These are phyloP conservation scores for Euphorbia pulcherrima DNA, from an alignment of 345 rosid genomes.

Conservation along the genomic window DNA sequence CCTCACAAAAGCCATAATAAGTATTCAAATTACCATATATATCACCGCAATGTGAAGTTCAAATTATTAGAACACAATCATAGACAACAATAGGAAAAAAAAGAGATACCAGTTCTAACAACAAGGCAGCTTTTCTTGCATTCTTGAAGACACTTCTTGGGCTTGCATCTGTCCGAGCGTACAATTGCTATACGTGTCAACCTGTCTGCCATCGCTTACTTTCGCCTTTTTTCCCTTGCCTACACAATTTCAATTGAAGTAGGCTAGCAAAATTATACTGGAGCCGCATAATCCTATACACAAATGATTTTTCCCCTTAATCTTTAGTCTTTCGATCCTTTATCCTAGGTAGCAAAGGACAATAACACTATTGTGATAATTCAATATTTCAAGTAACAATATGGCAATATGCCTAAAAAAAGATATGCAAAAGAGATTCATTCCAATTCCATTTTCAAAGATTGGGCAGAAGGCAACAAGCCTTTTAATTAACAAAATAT, in stretches of 20 bases:
- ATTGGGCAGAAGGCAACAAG: too few species aligned
- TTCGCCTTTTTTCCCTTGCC: not conserved
- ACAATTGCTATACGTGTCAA: slow-evolving; percentile 96
- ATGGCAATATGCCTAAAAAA: not conserved
- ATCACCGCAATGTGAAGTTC: not conserved
- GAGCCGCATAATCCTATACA: too few species aligned
- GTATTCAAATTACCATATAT: not conserved
- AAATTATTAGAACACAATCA: not conserved
- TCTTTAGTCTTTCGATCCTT: not conserved
- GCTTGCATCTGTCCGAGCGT: slow-evolving; percentile 86
- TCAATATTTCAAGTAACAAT: too few species aligned
- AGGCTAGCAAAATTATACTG: too few species aligned
- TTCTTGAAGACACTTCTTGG: slow-evolving; percentile 95
- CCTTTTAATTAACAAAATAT: not conserved
- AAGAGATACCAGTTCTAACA: slow-evolving; percentile 77
- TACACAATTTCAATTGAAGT: not conserved
- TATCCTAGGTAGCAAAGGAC: not conserved
- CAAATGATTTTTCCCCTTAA: too few species aligned
- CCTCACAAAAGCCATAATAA: too few species aligned
- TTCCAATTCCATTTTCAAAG: not conserved
- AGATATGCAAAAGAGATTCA: not conserved
- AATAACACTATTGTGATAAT: not conserved
- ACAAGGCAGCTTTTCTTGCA: slow-evolving; percentile 99
- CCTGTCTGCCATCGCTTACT: slow-evolving; percentile 69
- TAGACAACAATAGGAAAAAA: not conserved